phyloP scores from a whole-genome alignment of 345 rosid genomes.

The Fremontodendron californicum region DNA sequence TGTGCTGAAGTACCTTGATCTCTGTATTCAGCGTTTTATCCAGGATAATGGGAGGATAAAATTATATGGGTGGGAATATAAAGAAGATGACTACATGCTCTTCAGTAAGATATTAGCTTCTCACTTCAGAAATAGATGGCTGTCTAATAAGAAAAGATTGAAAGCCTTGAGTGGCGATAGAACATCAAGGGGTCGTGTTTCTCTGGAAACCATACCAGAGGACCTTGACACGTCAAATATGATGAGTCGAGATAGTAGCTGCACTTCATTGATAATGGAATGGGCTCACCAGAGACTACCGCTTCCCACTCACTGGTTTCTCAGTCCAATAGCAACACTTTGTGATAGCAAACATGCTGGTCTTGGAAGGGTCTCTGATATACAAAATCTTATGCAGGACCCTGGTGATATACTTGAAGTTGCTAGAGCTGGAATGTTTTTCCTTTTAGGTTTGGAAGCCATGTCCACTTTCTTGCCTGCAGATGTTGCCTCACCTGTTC shows the following conservation, averaged over 20 bases:
- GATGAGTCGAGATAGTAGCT: slow-evolving; percentile 26
- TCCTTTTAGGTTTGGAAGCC: slow-evolving; percentile 73
- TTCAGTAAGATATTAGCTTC: slow-evolving; percentile 49
- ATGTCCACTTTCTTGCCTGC: slow-evolving; percentile 35
- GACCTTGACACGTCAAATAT: slow-evolving; percentile 42
- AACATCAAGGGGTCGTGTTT: slow-evolving; percentile 22
- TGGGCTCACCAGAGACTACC: slow-evolving; percentile 88
- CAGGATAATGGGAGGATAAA: slow-evolving; percentile 30
- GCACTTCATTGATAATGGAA: slow-evolving; percentile 39
- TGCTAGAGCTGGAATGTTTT: slow-evolving; percentile 70
- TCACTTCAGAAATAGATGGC: slow-evolving; percentile 71
- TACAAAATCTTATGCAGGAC: slow-evolving; percentile 22
- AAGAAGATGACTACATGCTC: slow-evolving; percentile 41
- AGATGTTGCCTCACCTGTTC: slow-evolving; percentile 42
- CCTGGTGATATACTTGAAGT: slow-evolving; percentile 39
- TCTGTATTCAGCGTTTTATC: slow-evolving; percentile 34
- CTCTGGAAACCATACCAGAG: slow-evolving; percentile 76
- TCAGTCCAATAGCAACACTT: slow-evolving; percentile 64
- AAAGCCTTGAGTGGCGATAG: slow-evolving; percentile 27
- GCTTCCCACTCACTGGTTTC: slow-evolving; percentile 85
- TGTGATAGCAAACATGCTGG: slow-evolving; percentile 30
- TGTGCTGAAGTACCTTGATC: slow-evolving; percentile 43
- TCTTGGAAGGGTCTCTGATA: slow-evolving; percentile 24
- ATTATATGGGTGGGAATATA: slow-evolving; percentile 39
- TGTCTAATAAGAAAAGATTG: slow-evolving; percentile 49